Base-by-base conservation (phyloP, 202 grass and related monocot genomes). In the Dendrocalamus latiflorus region DNA sequence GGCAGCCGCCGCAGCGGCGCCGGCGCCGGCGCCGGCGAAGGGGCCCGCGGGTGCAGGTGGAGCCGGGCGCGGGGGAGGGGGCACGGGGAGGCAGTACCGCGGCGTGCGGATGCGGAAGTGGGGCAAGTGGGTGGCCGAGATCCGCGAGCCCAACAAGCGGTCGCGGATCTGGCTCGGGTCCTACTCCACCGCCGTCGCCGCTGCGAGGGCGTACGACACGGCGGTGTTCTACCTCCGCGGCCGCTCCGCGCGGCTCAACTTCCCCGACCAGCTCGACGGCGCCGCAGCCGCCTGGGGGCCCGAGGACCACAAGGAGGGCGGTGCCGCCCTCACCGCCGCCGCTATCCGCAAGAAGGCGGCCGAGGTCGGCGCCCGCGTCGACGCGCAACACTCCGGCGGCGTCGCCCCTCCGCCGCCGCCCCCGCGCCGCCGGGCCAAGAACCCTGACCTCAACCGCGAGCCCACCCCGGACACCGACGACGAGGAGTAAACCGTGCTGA, bases 101-200 rank as follows among this genome's bases (percentile, higher is more conserved):
- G 94, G 94, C 25, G 94, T 94, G 8, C 86, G 94, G 81, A 97
- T 97, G 94, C 88, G 94, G 3, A 97, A 97, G 94, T 97, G 94
- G 91, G 94, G 94, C 13, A 97, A 94, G 94, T 97, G 91, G 94
- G 91, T 97, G 38, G 94, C 94, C 5, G 94, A 97, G 88, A 97
- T 97, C 79, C 75, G 91, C 33, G 90, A 94, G 85, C 94, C 94
- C 2, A 94, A 98, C 82, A 98, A 95, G 89, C 86, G 95, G 63
- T 91, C 95, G 43, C 88, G 95, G 80, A 98, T 98, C 67, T 98
- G 92, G 95, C 95, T 98, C 6, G 95, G 95, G 5, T 98, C 92
- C 64, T 98, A 98, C 86, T 79, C 92, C 25, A 98, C 95, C 62
- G 83, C 88, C 6, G 85, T 98, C 43, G 92, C 92, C 16, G 92